Conservation (phyloP, 768 basidiomycete genomes). For the Mycena indigotica region DNA sequence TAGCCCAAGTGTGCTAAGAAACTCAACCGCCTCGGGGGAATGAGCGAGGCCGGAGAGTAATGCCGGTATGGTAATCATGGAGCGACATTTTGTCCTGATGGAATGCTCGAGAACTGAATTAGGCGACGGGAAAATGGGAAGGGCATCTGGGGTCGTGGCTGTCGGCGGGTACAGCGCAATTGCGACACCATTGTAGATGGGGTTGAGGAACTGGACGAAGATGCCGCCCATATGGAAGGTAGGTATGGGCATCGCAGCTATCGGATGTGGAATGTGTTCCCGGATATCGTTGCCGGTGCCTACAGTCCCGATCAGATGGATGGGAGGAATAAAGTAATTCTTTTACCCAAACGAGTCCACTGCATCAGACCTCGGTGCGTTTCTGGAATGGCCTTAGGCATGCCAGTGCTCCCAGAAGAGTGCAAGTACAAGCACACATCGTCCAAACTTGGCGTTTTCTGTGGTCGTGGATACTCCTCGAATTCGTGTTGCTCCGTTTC, state of each 20-base stretch:
- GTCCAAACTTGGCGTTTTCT: background rate
- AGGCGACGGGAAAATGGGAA: slow-evolving; percentile 25
- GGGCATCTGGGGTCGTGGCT: slow-evolving; percentile 2
- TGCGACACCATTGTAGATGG: slow-evolving; percentile 17
- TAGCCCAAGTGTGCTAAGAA: slow-evolving; percentile 19
- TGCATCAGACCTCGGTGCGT: slow-evolving; percentile 22
- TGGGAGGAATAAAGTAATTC: background rate
- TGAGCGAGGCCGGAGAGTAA: slow-evolving; percentile 29
- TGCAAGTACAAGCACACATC: slow-evolving; percentile 8
- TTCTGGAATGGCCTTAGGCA: slow-evolving; percentile 22
- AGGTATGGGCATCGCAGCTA: slow-evolving; percentile 23
- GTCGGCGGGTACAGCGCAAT: slow-evolving; percentile 32
- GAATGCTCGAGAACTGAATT: slow-evolving; percentile 26
- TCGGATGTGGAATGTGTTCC: background rate
- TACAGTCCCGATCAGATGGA: background rate
- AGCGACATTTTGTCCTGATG: slow-evolving; percentile 13
- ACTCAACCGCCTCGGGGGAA: slow-evolving; percentile 21
- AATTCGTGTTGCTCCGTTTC: slow-evolving; percentile 15
- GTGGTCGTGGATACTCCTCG: background rate
- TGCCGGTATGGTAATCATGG: slow-evolving; percentile 24
- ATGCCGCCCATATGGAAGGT: slow-evolving; percentile 26
- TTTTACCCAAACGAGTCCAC: slow-evolving; percentile 27
- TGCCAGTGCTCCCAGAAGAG: slow-evolving; percentile 7
- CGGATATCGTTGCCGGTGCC: background rate
- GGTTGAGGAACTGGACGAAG: slow-evolving; percentile 19